These are phyloP conservation scores for Cyclotella atomus DNA, from an alignment of 108 stramenopile genomes.

Conservation along the genomic window DNA sequence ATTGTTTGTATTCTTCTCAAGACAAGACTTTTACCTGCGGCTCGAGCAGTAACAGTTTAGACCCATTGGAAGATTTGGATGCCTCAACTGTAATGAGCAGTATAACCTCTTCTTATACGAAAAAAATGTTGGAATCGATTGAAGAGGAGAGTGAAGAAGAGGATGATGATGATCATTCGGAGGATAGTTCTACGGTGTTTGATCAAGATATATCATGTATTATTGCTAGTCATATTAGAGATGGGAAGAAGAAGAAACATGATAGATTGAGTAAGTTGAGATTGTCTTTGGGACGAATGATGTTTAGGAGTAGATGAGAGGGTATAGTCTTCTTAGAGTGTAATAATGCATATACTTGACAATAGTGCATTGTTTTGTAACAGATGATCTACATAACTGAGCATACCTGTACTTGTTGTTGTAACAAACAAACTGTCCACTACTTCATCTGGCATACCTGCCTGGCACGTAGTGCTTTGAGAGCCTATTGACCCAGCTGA, in stretches of 20 bases:
- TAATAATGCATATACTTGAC: too few species aligned
- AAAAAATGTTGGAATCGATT: constrained; percentile 16
- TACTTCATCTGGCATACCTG: too few species aligned
- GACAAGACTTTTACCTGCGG: neutral
- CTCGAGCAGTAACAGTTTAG: neutral
- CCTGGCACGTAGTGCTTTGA: too few species aligned
- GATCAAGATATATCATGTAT: constrained; percentile 4
- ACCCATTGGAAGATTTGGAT: constrained; percentile 18
- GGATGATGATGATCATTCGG: constrained; percentile 5
- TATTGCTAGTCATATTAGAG: neutral
- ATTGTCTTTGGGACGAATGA: neutral
- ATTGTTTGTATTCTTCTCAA: too few species aligned
- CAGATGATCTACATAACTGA: too few species aligned
- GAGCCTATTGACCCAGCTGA: too few species aligned
- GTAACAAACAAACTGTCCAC: too few species aligned
- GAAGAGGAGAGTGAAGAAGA: constrained; percentile 26
- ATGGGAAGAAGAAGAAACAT: neutral
- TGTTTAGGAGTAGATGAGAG: neutral
- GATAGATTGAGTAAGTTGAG: neutral
- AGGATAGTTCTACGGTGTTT: neutral
- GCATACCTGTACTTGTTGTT: too few species aligned
- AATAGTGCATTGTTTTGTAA: too few species aligned
- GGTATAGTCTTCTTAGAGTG: too few species aligned
- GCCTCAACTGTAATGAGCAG: constrained; percentile 20
- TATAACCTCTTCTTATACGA: constrained; percentile 16